Evolutionary conservation across 1,284 basidiomycete species (phyloP), one percentile per base, ranked within the genome.

Genomic region (Sutorius eximius): DNA sequence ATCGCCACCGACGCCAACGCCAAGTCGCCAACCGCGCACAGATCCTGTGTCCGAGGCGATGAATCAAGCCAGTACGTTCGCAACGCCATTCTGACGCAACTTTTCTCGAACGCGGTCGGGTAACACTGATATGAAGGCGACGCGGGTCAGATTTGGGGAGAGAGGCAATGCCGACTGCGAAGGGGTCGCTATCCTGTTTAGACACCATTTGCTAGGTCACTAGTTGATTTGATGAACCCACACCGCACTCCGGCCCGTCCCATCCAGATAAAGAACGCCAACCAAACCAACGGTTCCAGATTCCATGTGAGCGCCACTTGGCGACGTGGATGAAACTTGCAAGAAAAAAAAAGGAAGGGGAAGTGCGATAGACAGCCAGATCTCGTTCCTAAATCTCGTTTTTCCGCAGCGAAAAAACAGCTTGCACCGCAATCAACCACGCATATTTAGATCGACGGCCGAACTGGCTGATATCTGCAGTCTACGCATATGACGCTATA

Each of bases 301-400:
- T 59, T 24, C 34, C 45, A 51, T 38, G 32, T 29, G 49, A 62
- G 36, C 45, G 52, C 36, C 33, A 40, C 45, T 6, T 4, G 45
- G 16, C 33, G 36, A 48, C 45, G 48, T 52, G 33, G 55, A 30
- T 38, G 24, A 51, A 52, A 59, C 44, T 37, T 33, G 45, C n/a
- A 13, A 29, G 24, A 32, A 37, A 46, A 24, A 24, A 16, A 49
- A 15, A 13, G 12, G 5, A 37, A 38, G 27, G 24, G 15, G 2
- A 34, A 16, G 29, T 18, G 4, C 13, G 27, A 44, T 13, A 32
- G 11, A 51, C 22, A 43, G 11, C 18, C 24, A 3, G 45, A 58
- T 63, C 55, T 61, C 45, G 55, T 63, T 49, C 61, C 61, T 66
- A 51, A 53, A 66, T 66, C 56, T 66, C 45, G 16, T 24, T 11